Base-by-base conservation (phyloP, 2,329 filamentous ascomycete species). In the Cercospora nicotianae region DNA sequence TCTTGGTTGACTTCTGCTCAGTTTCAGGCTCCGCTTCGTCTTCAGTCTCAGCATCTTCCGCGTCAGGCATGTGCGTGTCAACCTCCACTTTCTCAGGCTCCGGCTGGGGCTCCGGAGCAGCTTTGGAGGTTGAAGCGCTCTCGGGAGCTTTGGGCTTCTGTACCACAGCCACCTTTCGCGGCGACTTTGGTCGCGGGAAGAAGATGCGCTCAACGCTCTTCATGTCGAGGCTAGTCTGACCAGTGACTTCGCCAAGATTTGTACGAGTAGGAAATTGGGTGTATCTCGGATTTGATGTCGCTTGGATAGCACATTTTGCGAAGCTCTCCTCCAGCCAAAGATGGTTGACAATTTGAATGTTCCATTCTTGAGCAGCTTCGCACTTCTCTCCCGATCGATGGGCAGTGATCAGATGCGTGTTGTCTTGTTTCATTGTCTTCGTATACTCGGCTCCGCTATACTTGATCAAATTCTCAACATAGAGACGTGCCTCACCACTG, bases 301-400 rank as follows among this genome's bases (percentile, higher is more conserved):
- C 87, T 77, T 92, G 90, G 67, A 90, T 83, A 75, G 91, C 86
- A 82, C 93, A 97, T 77, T 91, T 93, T 1, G 94, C 93, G 77
- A 98, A 99, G 79, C 93, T 96, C 77, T 99, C 95, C 79, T 99
- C 95, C 57, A 99, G 86, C 95, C 95, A 99, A 0, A 99, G 85
- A 77, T 99, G 95, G 78, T 98, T 99, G 74, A 97, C 84, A 74
- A 97, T 90, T 66, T 93, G 83, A 64, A 98, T 90, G 63, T 91
- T 90, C 95, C 95, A 99, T 80, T 98, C 95, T 69, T 88, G 87
- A 0, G 95, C 95, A 1, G 95, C 95, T 42, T 91, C 89, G 78
- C 92, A 97, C 80, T 99, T 99, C 77, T 98, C 95, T 76, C 94
- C 96, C 66, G 89, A 88, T 67, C 90, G 89, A 74, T 96, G 91